Base-by-base conservation (phyloP, 805 yeast species). In the Hanseniaspora hatyaiensis region DNA sequence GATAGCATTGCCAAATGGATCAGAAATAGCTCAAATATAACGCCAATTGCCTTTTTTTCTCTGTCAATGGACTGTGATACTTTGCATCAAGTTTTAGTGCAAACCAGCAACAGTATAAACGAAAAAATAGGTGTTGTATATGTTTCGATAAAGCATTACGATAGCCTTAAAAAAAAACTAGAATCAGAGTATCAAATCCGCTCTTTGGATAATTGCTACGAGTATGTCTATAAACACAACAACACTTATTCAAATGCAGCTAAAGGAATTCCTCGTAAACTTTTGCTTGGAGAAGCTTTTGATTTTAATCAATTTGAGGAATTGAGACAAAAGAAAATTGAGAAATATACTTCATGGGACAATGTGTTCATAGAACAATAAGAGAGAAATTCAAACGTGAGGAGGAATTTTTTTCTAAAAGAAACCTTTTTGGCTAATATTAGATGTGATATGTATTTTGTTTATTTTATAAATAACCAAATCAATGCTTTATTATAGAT, bases 1-100 rank as follows among this genome's bases (percentile, higher is more conserved):
- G 28, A 23, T 58, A 47, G 63, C 62, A 1, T 51, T 58, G 6
- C 62, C 57, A 37, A 53, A 62, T 50, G 50, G 62, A 8, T 62
- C 3, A 40, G 59, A 16, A 30, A 48, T 4, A 38, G 58, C 23
- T 54, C 58, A 1, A 54, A 59, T 11, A 42, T 18, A 6, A 29
- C 55, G 2, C 67, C 67, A 3, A 54, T 62, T 11, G 60, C 53
- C 29, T 49, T 63, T 3, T 62, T 59, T 34, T 54, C 64, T 0
- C 50, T 53, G 9, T 54, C 65, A 8, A 26, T 63, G n/a, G 57
- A 56, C 15, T 53, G 57, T 42, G 58, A 57, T 37, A 59, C 55
- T 49, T 52, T 63, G 47, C 59, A 59, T 47, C 62, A 57, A 34
- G 52, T 61, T 3, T 55, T 60, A 40, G 57, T 56, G 16, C 39